Percentiles rank a stretch among this genome's conserved stretches.
These are phyloP conservation scores for Cordyceps pruinosa DNA, from an alignment of 2,329 filamentous ascomycete genomes.

Conservation along the genomic window DNA sequence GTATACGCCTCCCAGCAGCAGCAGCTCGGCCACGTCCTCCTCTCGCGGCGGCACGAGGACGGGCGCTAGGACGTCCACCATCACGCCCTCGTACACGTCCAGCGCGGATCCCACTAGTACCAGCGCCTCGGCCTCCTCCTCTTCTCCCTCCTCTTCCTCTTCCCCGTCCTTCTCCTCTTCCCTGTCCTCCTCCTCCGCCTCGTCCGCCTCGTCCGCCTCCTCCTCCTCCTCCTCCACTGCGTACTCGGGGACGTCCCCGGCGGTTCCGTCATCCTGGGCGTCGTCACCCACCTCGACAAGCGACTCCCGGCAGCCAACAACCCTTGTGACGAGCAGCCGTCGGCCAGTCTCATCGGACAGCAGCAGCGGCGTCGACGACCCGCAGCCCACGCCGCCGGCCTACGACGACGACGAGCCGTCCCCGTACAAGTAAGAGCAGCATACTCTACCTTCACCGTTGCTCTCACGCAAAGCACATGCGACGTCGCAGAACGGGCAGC, in stretches of 20 bases:
- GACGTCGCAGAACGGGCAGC: neutral
- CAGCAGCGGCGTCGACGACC: neutral
- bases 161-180: neutral
- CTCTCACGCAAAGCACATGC: neutral
- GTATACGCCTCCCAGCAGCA: neutral
- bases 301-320: neutral
- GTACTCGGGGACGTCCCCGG: neutral
- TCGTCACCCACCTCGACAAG: neutral
- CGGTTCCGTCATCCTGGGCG: neutral
- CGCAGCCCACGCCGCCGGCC: neutral
- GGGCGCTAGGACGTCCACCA: neutral
- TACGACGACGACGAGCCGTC: neutral
- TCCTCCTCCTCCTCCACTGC: neutral
- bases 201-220: neutral
- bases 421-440: neutral
- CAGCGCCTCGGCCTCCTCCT: neutral
- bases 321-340: constrained; percentile 4
- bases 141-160: neutral
- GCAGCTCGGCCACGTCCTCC: neutral
- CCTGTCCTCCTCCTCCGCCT: neutral
- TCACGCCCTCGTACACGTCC: neutral
- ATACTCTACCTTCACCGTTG: neutral
- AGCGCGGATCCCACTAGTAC: neutral
- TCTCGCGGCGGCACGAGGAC: neutral
- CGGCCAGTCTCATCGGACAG: neutral